Percentiles rank a stretch among this genome's conserved stretches.
Evolutionary conservation across 1,139 yeast genomes (phyloP).

Genomic region (Kurtzmaniella quercitrusa): DNA sequence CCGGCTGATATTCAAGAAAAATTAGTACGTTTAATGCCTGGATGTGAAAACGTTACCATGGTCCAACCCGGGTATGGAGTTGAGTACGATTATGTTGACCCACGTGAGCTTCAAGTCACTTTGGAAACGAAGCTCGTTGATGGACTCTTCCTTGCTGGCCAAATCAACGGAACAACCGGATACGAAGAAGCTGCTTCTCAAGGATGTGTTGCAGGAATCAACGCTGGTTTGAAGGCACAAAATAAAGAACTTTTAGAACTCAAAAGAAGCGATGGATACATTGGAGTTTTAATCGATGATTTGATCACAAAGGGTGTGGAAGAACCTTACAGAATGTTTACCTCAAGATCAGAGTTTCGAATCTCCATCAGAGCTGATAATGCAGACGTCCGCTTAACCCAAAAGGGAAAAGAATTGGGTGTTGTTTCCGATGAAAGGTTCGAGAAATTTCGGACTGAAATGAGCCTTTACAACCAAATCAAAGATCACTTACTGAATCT

Average conservation of each 20-base stretch:
- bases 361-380: constrained; percentile 88
- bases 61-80: constrained; percentile 97
- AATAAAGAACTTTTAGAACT: constrained; percentile 49
- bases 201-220: constrained; percentile 92
- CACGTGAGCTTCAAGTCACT: constrained; percentile 74
- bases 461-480: constrained; percentile 40
- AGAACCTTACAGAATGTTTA: constrained; percentile 98
- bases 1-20: constrained; percentile 86
- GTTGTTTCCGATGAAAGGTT: constrained; percentile 64
- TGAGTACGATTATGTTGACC: constrained; percentile 94
- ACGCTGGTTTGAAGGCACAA: constrained; percentile 63
- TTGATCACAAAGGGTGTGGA: constrained; percentile 92
- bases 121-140: constrained; percentile 76
- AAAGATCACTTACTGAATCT: constrained; percentile 42
- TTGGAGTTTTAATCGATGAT: constrained; percentile 93
- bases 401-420: constrained; percentile 62
- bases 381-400: constrained; percentile 83
- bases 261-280: constrained; percentile 77
- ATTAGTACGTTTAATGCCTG: constrained; percentile 76
- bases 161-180: constrained; percentile 97
- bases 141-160: constrained; percentile 91
- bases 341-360: constrained; percentile 91
- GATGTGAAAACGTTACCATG: constrained; percentile 84
- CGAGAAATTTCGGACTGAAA: constrained; percentile 44
- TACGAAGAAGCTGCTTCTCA: constrained; percentile 99